Conservation (phyloP, 2,329 filamentous ascomycete genomes). For the Ceratocystis cubensis region DNA sequence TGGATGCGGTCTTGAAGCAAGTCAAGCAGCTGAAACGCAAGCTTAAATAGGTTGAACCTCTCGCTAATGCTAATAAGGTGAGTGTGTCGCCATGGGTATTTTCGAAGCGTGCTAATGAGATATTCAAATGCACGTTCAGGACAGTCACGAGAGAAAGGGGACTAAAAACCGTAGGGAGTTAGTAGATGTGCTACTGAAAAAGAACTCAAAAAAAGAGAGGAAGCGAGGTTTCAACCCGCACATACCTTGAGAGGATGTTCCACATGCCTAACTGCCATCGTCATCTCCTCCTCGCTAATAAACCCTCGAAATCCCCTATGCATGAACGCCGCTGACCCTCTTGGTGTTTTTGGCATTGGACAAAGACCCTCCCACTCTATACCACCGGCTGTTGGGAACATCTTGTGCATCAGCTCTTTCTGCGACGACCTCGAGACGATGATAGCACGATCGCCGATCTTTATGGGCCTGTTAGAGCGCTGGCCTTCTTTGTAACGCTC, state of each 20-base stretch:
- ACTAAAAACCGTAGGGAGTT: conserved; percentile 30
- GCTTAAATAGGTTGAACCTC: conserved; percentile 40
- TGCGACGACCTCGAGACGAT: conserved; percentile 46
- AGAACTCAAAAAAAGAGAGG: not conserved
- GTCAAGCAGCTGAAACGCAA: conserved; percentile 38
- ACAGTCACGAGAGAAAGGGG: conserved; percentile 46
- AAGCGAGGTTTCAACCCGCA: conserved; percentile 22
- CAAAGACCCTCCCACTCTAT: conserved; percentile 41
- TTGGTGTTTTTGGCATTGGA: conserved; percentile 27
- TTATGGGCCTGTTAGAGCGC: conserved; percentile 32
- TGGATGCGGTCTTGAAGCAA: conserved; percentile 35
- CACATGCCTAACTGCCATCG: conserved; percentile 51
- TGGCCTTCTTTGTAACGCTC: conserved; percentile 33
- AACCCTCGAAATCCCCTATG: conserved; percentile 43
- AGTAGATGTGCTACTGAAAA: conserved; percentile 17
- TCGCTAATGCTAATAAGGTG: conserved; percentile 45
- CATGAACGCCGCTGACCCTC: conserved; percentile 29
- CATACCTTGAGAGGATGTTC: conserved; percentile 50
- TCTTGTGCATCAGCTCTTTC: conserved; percentile 44
- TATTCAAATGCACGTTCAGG: conserved; percentile 54
- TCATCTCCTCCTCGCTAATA: conserved; percentile 49
- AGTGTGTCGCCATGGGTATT: conserved; percentile 51
- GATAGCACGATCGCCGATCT: conserved; percentile 46
- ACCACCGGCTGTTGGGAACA: conserved; percentile 47
- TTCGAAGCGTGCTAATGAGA: conserved; percentile 49